Percentiles rank a stretch among this genome's conserved stretches.
Evolutionary conservation across 116 monocot species (phyloP).

Genomic region (Trichopus zeylanicus): DNA sequence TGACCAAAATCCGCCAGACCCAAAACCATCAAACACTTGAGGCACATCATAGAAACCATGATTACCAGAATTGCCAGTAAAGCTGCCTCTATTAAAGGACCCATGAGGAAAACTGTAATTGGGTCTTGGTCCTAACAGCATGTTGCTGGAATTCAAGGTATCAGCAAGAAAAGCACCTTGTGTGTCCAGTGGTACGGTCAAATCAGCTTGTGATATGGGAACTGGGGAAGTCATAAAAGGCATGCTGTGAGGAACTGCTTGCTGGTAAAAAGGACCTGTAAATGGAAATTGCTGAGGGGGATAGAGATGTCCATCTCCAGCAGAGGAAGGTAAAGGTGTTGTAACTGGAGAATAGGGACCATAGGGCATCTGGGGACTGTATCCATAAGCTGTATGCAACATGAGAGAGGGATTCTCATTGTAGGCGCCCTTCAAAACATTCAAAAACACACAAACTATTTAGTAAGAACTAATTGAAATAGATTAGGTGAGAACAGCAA

Average conservation of each 20-base stretch:
- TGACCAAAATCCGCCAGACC: conserved; percentile 34
- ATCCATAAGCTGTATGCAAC: conserved; percentile 73
- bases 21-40: conserved; percentile 46
- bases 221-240: conserved; percentile 50
- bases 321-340: conserved; percentile 56
- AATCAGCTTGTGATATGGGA: conserved; percentile 47
- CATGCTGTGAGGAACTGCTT: conserved; percentile 48
- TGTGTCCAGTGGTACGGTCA: conserved; percentile 28
- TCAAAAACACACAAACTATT: conserved; percentile 14
- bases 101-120: conserved; percentile 28
- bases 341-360: conserved; percentile 83
- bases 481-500: not conserved
- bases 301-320: conserved; percentile 65
- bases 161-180: conserved; percentile 47
- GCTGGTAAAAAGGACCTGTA: conserved; percentile 67
- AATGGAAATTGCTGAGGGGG: conserved; percentile 61
- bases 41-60: conserved; percentile 35
- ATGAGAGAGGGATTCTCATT: conserved; percentile 61
- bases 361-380: conserved; percentile 69
- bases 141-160: conserved; percentile 28
- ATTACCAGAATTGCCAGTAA: conserved; percentile 37
- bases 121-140: conserved; percentile 33
- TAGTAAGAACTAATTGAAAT: not conserved
- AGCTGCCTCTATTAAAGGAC: conserved; percentile 30
- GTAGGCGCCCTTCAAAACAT: conserved; percentile 60